Percentiles rank a stretch among this genome's conserved stretches.
Evolutionary conservation across 2,329 filamentous ascomycete genomes (phyloP).

Genomic region (Nigrospora sphaerica): DNA sequence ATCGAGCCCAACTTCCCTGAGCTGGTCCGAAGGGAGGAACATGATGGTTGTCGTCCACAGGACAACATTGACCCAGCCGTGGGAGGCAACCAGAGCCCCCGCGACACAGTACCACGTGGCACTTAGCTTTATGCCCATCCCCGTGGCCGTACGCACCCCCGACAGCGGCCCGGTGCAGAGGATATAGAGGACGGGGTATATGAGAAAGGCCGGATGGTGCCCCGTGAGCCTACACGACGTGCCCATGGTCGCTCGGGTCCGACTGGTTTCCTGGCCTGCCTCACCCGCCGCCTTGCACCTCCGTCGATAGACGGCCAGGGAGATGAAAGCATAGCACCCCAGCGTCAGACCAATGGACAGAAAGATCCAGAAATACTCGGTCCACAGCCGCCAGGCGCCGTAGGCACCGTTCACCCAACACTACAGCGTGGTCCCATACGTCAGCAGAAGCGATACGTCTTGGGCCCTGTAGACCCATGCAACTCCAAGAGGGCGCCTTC

Average conservation of each 20-base stretch:
- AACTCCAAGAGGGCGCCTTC: constrained; percentile 2
- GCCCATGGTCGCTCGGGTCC: constrained; percentile 7
- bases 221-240: not conserved
- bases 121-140: not conserved
- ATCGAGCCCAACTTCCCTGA: not conserved
- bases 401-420: constrained; percentile 1
- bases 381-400: not conserved
- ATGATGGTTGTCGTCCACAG: not conserved
- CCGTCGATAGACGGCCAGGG: not conserved
- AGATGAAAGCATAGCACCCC: not conserved
- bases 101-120: not conserved
- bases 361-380: constrained; percentile 5
- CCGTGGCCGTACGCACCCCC: not conserved
- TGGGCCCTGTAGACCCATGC: not conserved
- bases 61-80: not conserved
- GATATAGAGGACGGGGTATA: constrained; percentile 1
- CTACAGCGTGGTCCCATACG: constrained; percentile 1
- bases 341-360: not conserved
- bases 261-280: not conserved
- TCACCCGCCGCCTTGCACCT: not conserved
- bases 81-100: not conserved
- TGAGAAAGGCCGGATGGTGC: not conserved
- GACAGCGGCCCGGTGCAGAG: not conserved
- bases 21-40: not conserved
- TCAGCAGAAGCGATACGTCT: not conserved